phyloP scores from a whole-genome alignment of 768 basidiomycete species.

The Termitomyces sp. region DNA sequence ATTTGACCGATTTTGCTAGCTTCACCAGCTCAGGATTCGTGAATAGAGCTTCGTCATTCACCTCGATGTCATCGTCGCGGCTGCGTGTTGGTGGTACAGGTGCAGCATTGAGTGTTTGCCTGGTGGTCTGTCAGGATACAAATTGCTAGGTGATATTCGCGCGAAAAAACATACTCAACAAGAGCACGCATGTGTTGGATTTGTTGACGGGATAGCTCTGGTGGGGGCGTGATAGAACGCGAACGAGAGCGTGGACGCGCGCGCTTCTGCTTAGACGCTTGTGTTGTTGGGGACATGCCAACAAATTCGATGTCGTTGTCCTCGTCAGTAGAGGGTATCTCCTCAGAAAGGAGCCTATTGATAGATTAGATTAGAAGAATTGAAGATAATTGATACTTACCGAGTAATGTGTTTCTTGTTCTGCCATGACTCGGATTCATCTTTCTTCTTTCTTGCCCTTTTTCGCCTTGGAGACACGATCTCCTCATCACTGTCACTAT shows the following conservation, averaged over 20 bases:
- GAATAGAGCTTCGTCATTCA: conserved; percentile 45
- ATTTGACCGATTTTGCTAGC: conserved; percentile 39
- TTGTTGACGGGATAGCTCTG: conserved; percentile 50
- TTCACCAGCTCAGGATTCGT: conserved; percentile 61
- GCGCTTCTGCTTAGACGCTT: conserved; percentile 38
- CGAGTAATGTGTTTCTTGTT: conserved; percentile 34
- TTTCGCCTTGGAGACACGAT: conserved; percentile 29
- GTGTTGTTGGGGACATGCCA: conserved; percentile 22
- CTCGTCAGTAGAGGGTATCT: conserved; percentile 18
- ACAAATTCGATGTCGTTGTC: conserved; percentile 39
- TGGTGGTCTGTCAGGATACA: conserved; percentile 21
- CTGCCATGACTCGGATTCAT: conserved; percentile 40
- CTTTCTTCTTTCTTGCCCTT: conserved; percentile 35
- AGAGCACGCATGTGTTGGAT: conserved; percentile 54
- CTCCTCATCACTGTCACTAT: conserved; percentile 27
- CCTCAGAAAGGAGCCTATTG: conserved; percentile 37
- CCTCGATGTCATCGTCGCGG: conserved; percentile 34
- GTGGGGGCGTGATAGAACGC: conserved; percentile 75
- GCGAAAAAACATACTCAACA: conserved; percentile 46
- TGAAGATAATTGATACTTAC: conserved; percentile 26
- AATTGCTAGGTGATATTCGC: not conserved
- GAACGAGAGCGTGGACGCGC: conserved; percentile 56
- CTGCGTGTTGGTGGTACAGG: conserved; percentile 34
- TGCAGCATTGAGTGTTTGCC: conserved; percentile 41
- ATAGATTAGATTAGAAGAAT: not conserved